phyloP scores from a whole-genome alignment of 148 eudicot genomes.

The Rhododendron mucronatum region DNA sequence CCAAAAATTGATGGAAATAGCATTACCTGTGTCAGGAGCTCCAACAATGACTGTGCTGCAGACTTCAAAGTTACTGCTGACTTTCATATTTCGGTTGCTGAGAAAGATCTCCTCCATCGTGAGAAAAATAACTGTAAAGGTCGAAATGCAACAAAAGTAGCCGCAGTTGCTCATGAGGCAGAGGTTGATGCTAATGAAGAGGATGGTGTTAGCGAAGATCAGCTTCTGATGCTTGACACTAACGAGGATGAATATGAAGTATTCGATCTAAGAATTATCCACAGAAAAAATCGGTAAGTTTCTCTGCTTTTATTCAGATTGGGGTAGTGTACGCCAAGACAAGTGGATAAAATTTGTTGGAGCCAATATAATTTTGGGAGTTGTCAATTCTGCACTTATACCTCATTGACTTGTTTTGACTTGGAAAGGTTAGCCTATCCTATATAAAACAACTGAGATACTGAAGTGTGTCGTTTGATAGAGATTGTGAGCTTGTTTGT shows the following conservation, averaged over 20 bases:
- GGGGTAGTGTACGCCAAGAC: neutral
- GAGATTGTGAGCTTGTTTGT: slow-evolving; percentile 9
- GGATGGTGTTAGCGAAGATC: slow-evolving; percentile 37
- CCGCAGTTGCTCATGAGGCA: slow-evolving; percentile 26
- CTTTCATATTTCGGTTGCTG: slow-evolving; percentile 10
- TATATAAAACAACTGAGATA: neutral
- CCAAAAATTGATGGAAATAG: slow-evolving; percentile 25
- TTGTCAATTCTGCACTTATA: neutral
- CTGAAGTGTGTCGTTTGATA: neutral
- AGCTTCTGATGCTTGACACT: slow-evolving; percentile 36
- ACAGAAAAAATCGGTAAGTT: slow-evolving; percentile 83
- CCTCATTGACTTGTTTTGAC: neutral
- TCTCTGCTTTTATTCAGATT: neutral
- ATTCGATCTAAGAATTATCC: slow-evolving; percentile 76
- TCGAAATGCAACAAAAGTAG: slow-evolving; percentile 20
- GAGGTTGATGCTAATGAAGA: slow-evolving; percentile 37
- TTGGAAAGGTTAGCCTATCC: neutral
- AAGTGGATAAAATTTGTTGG: neutral
- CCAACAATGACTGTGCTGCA: slow-evolving; percentile 3
- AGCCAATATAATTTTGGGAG: neutral
- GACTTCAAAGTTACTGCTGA: slow-evolving; percentile 11
- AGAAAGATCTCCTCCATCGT: slow-evolving; percentile 24
- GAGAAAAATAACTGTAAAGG: slow-evolving; percentile 21
- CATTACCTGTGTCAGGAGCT: slow-evolving; percentile 7
- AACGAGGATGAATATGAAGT: slow-evolving; percentile 76